A percentile compares a stretch with the other conserved stretches of the same genome.
Evolutionary conservation across 1,284 basidiomycete genomes (phyloP).

Genomic region (Entoloma clypeatum): DNA sequence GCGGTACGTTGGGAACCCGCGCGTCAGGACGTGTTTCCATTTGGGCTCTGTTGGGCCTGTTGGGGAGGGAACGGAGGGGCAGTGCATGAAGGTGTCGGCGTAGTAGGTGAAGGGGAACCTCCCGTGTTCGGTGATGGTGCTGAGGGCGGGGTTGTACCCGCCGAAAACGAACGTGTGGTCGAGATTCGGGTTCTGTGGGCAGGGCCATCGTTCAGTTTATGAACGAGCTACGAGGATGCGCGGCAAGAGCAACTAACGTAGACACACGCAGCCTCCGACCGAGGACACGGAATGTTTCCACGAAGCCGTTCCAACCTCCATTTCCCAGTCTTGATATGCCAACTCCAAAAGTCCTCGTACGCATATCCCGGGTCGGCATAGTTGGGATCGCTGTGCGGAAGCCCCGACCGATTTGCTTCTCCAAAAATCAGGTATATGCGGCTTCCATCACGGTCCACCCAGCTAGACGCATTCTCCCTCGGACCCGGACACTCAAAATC

Average conservation of each 20-base stretch:
- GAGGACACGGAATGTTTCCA: conserved; percentile 36
- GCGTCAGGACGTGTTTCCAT: conserved; percentile 27
- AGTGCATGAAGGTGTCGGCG: conserved; percentile 33
- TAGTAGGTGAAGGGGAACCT: conserved; percentile 32
- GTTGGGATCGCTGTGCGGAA: conserved; percentile 22
- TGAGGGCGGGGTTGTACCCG: conserved; percentile 34
- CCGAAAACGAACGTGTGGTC: conserved; percentile 36
- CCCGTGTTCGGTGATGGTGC: conserved; percentile 18
- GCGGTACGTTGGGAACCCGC: conserved; percentile 18
- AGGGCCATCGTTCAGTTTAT: background rate
- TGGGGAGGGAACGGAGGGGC: conserved; percentile 15
- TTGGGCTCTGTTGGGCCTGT: conserved; percentile 13
- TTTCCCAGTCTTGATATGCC: conserved; percentile 26
- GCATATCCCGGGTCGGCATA: conserved; percentile 23
- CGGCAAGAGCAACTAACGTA: conserved; percentile 27
- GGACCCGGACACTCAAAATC: conserved; percentile 26
- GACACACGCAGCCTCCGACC: conserved; percentile 33
- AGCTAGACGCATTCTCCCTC: conserved; percentile 27
- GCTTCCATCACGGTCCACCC: conserved; percentile 26
- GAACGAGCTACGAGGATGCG: background rate
- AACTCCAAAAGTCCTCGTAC: conserved; percentile 40
- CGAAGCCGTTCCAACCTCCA: conserved; percentile 35
- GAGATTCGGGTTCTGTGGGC: conserved; percentile 32
- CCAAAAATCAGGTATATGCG: conserved; percentile 36
- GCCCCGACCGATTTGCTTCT: conserved; percentile 31